Evolutionary conservation across 768 basidiomycete species (phyloP), one percentile per base, ranked within the genome.

Genomic region (Gyrodon lividus): DNA sequence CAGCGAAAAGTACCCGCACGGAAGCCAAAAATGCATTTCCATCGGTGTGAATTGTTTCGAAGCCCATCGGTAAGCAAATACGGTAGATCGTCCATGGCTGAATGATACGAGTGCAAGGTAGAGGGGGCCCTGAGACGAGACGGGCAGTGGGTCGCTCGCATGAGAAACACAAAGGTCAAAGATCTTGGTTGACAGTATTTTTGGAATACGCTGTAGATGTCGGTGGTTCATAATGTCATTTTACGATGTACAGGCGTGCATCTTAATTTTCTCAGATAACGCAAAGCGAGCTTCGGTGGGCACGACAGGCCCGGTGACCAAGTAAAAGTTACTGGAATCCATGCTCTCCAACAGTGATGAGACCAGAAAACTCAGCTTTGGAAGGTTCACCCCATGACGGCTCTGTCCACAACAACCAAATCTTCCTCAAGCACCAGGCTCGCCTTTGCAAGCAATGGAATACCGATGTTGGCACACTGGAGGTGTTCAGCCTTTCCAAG

Each of bases 51-150:
- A 14, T 65, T 54, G 14, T 3, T 37, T 19, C 45, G 48, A 19
- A 64, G 49, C 14, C 40, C 48, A 39, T 58, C 52, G 6, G 44
- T 56, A 9, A 64, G 55, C 23, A 57, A 28, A 19, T 37, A 7
- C 16, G 59, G 12, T 12, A 59, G 53, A n/a, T 30, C 23, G 3
- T 50, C 17, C 9, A 60, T 61, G 20, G 7, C 12, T 4, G 17
- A 1, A 8, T 54, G n/a, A 46, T 52, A 65, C 55, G 14, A 52
- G 55, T 3, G 43, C 33, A 19, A 68, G 58, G 50, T 20, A 45
- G 31, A 55, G 49, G 1, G 57, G 55, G 6, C 52, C 51, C 1
- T 43, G 49, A 0, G 40, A 31, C 12, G 24, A 10, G 2, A 33
- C 3, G 26, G 14, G 17, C 16, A 34, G 19, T n/a, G 12, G 33